Evolutionary conservation across 1,139 yeast species (phyloP), one percentile per base, ranked within the genome.

Genomic region (Debaryomycetaceae sp.): DNA sequence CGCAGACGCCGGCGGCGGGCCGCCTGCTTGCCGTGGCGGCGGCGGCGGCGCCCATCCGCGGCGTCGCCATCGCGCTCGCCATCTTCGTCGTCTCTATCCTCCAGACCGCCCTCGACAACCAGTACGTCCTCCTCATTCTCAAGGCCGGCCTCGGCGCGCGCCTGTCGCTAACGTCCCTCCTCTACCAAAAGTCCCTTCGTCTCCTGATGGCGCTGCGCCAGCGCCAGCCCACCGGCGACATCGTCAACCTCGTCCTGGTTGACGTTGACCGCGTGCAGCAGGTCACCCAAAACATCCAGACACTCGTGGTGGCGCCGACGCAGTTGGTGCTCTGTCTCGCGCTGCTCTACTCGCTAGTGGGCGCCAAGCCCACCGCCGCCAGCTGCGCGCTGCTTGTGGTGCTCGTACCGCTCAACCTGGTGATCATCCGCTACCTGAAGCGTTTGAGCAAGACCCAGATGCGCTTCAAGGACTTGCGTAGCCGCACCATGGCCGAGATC

Each of bases 381-480:
- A 85, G 84, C n/a, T 51, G 79, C 3, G 49, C 59, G 0, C 64
- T 75, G 2, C 68, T 80, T 65, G 43, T 61, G 0, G 47, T 79
- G 4, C 65, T 77, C 58, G 61, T 79, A 35, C 91, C 91, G 1
- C 35, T 78, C 21, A 80, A 79, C 40, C 57, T 76, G 3, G 43
- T 59, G 8, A 40, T 78, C 7, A 70, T 83, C 2, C 65, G 61
- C 39, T 60, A 58, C 28, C 53, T 74, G 35, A 71, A 77, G 45
- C 45, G 46, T 5, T 51, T 73, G 39, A 71, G 75, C 38, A 75
- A 75, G 37, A 58, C 65, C 16, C 84, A 80, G 48, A 83, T 84
- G 94, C 65, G 63, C 33, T 65, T 70, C 39, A 83, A 81, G 44
- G 91, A 83, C 45, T 53, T 56, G 19, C 61, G 85, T 50, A 76